phyloP scores from a whole-genome alignment of 805 yeast genomes.

The Kluyveromyces dobzhanskii region DNA sequence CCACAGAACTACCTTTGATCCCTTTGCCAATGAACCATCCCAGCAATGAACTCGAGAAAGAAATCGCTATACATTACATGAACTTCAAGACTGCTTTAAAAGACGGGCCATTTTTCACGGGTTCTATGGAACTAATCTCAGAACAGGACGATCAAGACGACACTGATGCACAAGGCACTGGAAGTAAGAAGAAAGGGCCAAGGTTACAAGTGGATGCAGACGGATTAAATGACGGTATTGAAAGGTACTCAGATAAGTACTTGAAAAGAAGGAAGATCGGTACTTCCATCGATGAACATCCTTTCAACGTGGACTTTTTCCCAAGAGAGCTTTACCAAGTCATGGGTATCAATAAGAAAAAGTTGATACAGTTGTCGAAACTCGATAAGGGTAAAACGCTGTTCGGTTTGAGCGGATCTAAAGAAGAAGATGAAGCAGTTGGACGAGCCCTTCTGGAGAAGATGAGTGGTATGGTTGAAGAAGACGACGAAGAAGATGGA shows the following conservation, averaged over 20 bases:
- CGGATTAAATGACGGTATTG: constrained; percentile 57
- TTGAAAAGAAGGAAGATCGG: constrained; percentile 62
- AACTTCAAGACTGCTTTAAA: constrained; percentile 44
- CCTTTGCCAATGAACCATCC: constrained; percentile 60
- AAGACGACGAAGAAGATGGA: constrained; percentile 34
- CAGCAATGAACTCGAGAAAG: constrained; percentile 41
- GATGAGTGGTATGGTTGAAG: constrained; percentile 41
- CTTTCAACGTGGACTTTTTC: constrained; percentile 59
- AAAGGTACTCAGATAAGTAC: constrained; percentile 76
- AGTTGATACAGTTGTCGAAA: constrained; percentile 36
- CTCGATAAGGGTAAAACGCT: constrained; percentile 23
- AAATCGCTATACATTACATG: constrained; percentile 46
- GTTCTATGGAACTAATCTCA: constrained; percentile 33
- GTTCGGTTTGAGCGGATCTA: constrained; percentile 20
- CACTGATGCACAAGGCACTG: constrained; percentile 6
- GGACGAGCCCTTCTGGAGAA: constrained; percentile 38
- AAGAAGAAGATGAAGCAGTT: constrained; percentile 18
- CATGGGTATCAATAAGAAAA: constrained; percentile 56
- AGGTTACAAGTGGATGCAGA: constrained; percentile 29
- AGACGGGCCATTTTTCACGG: constrained; percentile 64
- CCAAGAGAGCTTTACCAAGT: constrained; percentile 71
- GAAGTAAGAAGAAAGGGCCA: constrained; percentile 12
- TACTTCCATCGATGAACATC: constrained; percentile 68
- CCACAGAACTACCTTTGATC: constrained; percentile 33
- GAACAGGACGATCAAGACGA: constrained; percentile 11